Conservation (phyloP, 139 green algal species). For the Chlorella sorokiniana region DNA sequence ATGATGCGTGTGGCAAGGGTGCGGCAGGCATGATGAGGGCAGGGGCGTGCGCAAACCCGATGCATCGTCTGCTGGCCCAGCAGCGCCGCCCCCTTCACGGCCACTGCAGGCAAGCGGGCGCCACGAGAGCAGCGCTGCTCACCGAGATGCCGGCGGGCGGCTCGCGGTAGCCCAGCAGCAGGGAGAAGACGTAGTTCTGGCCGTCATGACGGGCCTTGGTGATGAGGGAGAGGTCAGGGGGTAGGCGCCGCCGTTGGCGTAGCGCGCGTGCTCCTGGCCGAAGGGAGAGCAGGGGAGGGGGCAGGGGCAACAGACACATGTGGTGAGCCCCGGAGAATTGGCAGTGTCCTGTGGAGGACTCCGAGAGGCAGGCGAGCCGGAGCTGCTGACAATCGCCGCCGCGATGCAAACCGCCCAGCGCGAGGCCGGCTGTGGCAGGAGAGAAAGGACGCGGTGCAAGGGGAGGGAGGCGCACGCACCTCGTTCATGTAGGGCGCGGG, state of each 20-base stretch:
- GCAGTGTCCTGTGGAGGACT: too few species aligned
- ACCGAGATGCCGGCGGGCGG: slow-evolving; percentile 92
- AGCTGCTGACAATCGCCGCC: too few species aligned
- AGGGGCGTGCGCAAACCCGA: too few species aligned
- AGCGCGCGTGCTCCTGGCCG: slow-evolving; percentile 80
- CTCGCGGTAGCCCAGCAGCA: slow-evolving; percentile 97
- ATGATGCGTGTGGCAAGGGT: too few species aligned
- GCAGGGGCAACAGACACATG: not conserved
- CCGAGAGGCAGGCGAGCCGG: too few species aligned
- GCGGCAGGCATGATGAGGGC: too few species aligned
- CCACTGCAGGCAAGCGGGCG: not conserved
- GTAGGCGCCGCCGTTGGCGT: slow-evolving; percentile 98
- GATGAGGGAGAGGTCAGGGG: slow-evolving; percentile 98
- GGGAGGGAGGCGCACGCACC: not conserved
- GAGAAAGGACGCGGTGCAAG: not conserved
- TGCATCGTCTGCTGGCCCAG: not conserved
- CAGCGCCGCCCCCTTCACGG: not conserved
- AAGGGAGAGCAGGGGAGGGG: not conserved
- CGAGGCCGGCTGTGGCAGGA: too few species aligned
- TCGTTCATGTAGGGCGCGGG: slow-evolving; percentile 93
- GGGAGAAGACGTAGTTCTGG: slow-evolving; percentile 97
- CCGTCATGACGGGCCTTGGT: slow-evolving; percentile 96
- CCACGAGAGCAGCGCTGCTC: too few species aligned
- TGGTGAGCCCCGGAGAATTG: not conserved
- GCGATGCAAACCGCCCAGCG: too few species aligned